Base-by-base conservation (phyloP, 768 basidiomycete genomes). In the Leccinum boreale region DNA sequence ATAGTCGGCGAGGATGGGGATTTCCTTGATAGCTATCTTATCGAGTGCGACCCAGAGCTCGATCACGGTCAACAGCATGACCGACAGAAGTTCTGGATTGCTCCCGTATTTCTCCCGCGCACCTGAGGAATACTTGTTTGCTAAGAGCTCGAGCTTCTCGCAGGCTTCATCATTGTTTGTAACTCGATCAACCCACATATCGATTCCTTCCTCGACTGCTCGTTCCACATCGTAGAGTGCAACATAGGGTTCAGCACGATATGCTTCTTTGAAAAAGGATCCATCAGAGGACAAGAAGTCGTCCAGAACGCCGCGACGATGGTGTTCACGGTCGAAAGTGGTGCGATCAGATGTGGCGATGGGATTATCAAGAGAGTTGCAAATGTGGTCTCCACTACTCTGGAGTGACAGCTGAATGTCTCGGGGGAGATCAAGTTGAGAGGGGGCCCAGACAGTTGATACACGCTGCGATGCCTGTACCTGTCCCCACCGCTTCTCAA, bases 1-100 rank as follows among this genome's bases (percentile, higher is more conserved):
- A 36, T 71, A 75, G 11, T 74, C 60, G 10, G 36, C 55, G 12
- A 31, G 4, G 1, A 31, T 31, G 31, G 31, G 12, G 31, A 31
- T 31, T 31, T 31, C 12, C 12, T 31, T 31, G 31, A 31, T 31
- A 31, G 31, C 31, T 31, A 31, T 31, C 31, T 31, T 31, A 14
- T 77, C 76, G 2, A 77, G 55, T 0, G 63, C 74, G 1, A 73
- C 55, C 69, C 67, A 77, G 8, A 75, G 69, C 29, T 79, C 76
- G 0, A 68, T 29, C 6, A 36, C n/a, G 0, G 67, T 68, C 47
- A 83, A 63, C 24, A 81, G 53, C 70, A 79, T 75, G 5, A 75
- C 56, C 0, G 79, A 79, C 2, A 60, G 31, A 36, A 69, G 58
- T 55, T 80, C 78, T 15, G 75, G 70, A 28, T 70, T 75, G 4